A percentile compares a stretch with the other conserved stretches of the same genome.
Evolutionary conservation across 176 grass and related monocot genomes (phyloP).

Genomic region (Chrysopogon serrulatus): DNA sequence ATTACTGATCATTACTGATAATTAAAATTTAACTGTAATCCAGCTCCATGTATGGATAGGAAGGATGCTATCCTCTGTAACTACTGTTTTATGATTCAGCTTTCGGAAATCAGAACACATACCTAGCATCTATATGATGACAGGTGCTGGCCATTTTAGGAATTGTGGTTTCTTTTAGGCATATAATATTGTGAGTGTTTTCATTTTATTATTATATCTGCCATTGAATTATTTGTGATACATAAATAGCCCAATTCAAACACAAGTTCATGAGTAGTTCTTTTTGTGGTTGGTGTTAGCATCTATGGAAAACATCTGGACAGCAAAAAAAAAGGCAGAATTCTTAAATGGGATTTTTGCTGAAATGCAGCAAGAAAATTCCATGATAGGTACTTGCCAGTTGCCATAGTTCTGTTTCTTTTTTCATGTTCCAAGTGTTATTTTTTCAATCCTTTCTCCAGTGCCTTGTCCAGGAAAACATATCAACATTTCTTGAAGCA

Average conservation of each 20-base stretch:
- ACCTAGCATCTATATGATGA: background rate
- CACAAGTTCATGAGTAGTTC: background rate
- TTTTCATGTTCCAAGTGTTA: background rate
- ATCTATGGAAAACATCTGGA: slow-evolving; percentile 27
- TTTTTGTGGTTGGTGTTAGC: slow-evolving; percentile 28
- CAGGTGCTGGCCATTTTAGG: background rate
- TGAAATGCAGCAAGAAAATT: background rate
- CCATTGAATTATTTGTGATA: slow-evolving; percentile 26
- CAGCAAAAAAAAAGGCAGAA: background rate
- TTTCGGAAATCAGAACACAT: background rate
- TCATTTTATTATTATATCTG: background rate
- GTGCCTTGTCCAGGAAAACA: background rate
- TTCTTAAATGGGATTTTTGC: background rate
- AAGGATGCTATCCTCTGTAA: background rate
- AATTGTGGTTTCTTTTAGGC: background rate
- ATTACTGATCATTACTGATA: background rate
- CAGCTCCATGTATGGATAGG: background rate
- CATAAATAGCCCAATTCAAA: background rate
- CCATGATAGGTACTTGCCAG: slow-evolving; percentile 17
- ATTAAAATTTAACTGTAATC: background rate
- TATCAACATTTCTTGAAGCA: background rate
- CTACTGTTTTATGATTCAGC: background rate
- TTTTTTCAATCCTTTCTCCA: slow-evolving; percentile 14
- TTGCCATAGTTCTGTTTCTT: background rate
- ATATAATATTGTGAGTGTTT: background rate